Base-by-base conservation (phyloP, 225 moss, liverwort and hornwort genomes). In the Asterella californica region DNA sequence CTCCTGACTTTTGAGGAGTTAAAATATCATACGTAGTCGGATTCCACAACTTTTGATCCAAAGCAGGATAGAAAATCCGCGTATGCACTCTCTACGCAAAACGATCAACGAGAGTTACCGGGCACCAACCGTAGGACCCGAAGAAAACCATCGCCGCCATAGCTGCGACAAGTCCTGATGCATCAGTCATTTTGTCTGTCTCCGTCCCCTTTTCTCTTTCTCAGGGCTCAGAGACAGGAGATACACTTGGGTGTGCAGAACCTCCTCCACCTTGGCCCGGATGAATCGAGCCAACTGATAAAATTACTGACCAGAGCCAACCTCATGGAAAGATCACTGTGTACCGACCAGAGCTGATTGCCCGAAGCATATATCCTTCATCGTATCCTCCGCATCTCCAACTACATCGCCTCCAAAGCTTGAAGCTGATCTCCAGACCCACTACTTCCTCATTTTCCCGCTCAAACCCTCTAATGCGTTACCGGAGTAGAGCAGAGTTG, bases 111-210 rank as follows among this genome's bases (percentile, higher is more conserved):
- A 67, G 34, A 30, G 29, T n/a, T 21, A 29, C 25, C 29, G 32
- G 7, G 17, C 50, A 72, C 81, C 70, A 14, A 86, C 86, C 86
- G 34, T 86, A 86, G 34, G 86, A 86, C 19, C 86, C 86, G 36
- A 86, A 86, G 48, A 86, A 83, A 65, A 86, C 37, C 33, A 83
- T 83, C 36, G 86, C 83, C 66, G 83, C 81, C 47, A 81, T 74
- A 45, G 86, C 86, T 50, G 86, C 78, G 14, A 82, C 21, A 4
- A 71, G 57, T 54, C 86, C 86, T 75, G 83, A 70, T 18, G 59
- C 46, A 34, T 81, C 83, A 0, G 83, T 61, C 86, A 86, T 86
- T 32, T 65, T 53, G 74, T 47, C 27, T 76, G 22, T 60, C 32
- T 69, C 34, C 3, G 8, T 22, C 17, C 24, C 30, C 52, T 33